phyloP scores from a whole-genome alignment of 129 eudicot genomes.

The Artemisia annua region DNA sequence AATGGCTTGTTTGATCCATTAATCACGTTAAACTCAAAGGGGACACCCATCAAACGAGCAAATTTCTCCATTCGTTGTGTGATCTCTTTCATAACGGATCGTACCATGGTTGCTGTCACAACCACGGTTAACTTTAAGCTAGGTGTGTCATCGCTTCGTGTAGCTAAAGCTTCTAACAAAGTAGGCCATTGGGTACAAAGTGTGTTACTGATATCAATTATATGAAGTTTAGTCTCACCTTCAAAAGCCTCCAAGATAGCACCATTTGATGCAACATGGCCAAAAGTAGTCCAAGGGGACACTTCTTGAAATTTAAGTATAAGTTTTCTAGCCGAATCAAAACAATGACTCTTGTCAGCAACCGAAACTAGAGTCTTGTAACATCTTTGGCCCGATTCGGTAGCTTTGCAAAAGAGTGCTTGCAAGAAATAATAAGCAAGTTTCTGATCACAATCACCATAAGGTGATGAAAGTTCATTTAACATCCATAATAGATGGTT shows the following conservation, averaged over 20 bases:
- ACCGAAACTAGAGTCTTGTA: slow-evolving; percentile 62
- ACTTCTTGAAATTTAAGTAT: slow-evolving; percentile 84
- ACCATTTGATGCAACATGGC: slow-evolving; percentile 94
- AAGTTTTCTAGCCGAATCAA: slow-evolving; percentile 62
- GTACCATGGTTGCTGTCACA: slow-evolving; percentile 44
- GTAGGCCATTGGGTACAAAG: slow-evolving; percentile 97
- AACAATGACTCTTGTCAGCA: slow-evolving; percentile 66
- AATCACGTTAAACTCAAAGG: slow-evolving; percentile 68
- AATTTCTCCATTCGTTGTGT: slow-evolving; percentile 84
- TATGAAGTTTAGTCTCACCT: slow-evolving; percentile 70
- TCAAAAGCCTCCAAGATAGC: slow-evolving; percentile 88
- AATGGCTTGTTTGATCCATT: slow-evolving; percentile 36
- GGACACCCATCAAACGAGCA: slow-evolving; percentile 93
- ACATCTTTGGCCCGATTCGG: slow-evolving; percentile 63
- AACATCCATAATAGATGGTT: slow-evolving; percentile 85
- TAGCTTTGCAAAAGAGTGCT: slow-evolving; percentile 76
- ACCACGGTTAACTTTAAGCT: slow-evolving; percentile 70
- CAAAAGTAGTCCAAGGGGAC: slow-evolving; percentile 92
- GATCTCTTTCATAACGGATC: slow-evolving; percentile 71
- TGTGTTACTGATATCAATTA: slow-evolving; percentile 83
- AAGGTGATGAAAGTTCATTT: slow-evolving; percentile 79
- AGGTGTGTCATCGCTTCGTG: slow-evolving; percentile 75
- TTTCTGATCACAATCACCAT: slow-evolving; percentile 84
- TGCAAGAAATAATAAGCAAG: slow-evolving; percentile 82
- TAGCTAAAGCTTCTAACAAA: slow-evolving; percentile 76